These are phyloP conservation scores for Amanita inopinata DNA, from an alignment of 768 basidiomycete genomes.

Conservation along the genomic window DNA sequence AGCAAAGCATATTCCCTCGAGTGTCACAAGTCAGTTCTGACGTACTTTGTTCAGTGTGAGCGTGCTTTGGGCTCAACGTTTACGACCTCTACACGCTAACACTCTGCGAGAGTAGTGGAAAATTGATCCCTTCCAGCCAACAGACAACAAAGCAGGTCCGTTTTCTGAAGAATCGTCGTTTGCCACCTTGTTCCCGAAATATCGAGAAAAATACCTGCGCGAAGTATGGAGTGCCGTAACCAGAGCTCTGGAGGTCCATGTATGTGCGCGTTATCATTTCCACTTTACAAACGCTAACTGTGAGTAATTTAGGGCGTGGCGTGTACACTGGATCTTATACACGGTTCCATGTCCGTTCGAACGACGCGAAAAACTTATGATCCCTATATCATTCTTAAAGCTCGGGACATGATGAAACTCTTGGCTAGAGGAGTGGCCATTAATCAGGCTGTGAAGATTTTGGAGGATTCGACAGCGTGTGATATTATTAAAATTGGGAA, in stretches of 20 bases:
- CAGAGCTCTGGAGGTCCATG: slow-evolving; percentile 70
- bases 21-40: slow-evolving; percentile 3
- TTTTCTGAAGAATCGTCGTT: slow-evolving; percentile 97
- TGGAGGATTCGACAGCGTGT: slow-evolving; percentile 84
- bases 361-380: slow-evolving; percentile 97
- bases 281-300: slow-evolving; percentile 4
- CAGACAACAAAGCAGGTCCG: slow-evolving; percentile 72
- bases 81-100: background rate
- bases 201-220: slow-evolving; percentile 91
- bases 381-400: slow-evolving; percentile 93
- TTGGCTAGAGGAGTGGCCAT: slow-evolving; percentile 86
- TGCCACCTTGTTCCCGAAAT: slow-evolving; percentile 96
- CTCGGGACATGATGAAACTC: slow-evolving; percentile 91
- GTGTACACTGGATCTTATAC: slow-evolving; percentile 89
- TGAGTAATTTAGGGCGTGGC: slow-evolving; percentile 57
- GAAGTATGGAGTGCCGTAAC: slow-evolving; percentile 94
- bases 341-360: slow-evolving; percentile 94
- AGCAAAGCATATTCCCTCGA: slow-evolving; percentile 26
- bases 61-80: background rate
- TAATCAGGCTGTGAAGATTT: slow-evolving; percentile 77
- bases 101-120: slow-evolving; percentile 56
- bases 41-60: slow-evolving; percentile 32
- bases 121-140: slow-evolving; percentile 64
- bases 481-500: slow-evolving; percentile 99
- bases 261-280: slow-evolving; percentile 20